These are phyloP conservation scores for Verticillium nubilum DNA, from an alignment of 2,329 filamentous ascomycete species.

Conservation along the genomic window DNA sequence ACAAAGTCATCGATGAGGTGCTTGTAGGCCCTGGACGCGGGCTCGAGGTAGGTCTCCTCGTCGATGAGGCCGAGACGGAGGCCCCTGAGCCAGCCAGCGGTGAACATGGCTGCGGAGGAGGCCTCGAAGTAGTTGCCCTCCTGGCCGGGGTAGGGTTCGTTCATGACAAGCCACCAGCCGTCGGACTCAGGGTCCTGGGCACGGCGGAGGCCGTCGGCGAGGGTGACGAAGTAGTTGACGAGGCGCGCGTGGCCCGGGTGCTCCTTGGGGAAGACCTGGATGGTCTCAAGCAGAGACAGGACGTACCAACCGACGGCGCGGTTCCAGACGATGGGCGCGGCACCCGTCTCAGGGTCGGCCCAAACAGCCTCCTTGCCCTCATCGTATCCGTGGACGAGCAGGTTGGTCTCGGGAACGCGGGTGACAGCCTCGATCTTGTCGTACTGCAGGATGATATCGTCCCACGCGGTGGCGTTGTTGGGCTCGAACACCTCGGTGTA, in stretches of 20 bases:
- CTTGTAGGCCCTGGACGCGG: slow-evolving; percentile 21
- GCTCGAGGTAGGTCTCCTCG: slow-evolving; percentile 13
- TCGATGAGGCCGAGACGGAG: slow-evolving; percentile 21
- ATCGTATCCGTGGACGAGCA: slow-evolving; percentile 52
- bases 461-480: slow-evolving; percentile 32
- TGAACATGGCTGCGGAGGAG: slow-evolving; percentile 54
- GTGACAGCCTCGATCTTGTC: slow-evolving; percentile 37
- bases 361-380: slow-evolving; percentile 41
- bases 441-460: slow-evolving; percentile 39
- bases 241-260: slow-evolving; percentile 30
- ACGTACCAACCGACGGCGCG: slow-evolving; percentile 49
- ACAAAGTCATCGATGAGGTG: slow-evolving; percentile 37
- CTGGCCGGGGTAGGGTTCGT: slow-evolving; percentile 36
- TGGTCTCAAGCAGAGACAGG: slow-evolving; percentile 43
- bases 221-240: slow-evolving; percentile 30
- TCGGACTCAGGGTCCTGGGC: slow-evolving; percentile 34
- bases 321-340: slow-evolving; percentile 46
- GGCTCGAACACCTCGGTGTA: slow-evolving; percentile 32
- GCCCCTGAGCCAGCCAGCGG: slow-evolving; percentile 44
- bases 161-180: slow-evolving; percentile 56
- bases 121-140: slow-evolving; percentile 57
- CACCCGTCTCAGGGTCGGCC: slow-evolving; percentile 44
- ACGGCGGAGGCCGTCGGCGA: slow-evolving; percentile 33
- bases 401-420: slow-evolving; percentile 28
- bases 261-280: slow-evolving; percentile 36